Evolutionary conservation across 2,329 filamentous ascomycete genomes (phyloP).

Genomic region (Scytalidium sp.): DNA sequence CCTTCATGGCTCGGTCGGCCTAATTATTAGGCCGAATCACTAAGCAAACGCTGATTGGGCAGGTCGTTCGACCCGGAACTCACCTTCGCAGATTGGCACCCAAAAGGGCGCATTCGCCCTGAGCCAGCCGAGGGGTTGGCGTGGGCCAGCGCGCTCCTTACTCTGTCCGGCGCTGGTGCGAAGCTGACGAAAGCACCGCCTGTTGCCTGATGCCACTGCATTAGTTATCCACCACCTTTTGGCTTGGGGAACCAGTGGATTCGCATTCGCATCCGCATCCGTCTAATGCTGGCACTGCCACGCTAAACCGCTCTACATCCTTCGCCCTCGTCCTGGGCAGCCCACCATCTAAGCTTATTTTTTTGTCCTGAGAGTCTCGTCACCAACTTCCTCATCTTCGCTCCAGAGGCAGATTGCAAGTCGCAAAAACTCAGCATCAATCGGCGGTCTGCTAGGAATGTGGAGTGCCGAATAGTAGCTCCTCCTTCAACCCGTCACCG

Average conservation of each 20-base stretch:
- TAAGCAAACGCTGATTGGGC: background rate
- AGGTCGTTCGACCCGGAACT: too few species aligned
- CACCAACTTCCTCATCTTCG: too few species aligned
- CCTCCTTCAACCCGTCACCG: background rate
- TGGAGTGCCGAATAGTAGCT: background rate
- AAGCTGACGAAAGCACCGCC: background rate
- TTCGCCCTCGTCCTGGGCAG: background rate
- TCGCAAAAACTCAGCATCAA: background rate
- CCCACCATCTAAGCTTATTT: background rate
- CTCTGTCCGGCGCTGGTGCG: too few species aligned
- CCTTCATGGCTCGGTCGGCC: too few species aligned
- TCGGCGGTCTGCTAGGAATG: too few species aligned
- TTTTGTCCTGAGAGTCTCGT: background rate
- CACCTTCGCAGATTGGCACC: too few species aligned
- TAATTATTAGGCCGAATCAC: slow-evolving; percentile 14
- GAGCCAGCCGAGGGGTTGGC: too few species aligned
- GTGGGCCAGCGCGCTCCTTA: too few species aligned
- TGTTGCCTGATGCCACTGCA: background rate
- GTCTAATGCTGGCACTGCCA: background rate
- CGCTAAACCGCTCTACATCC: background rate
- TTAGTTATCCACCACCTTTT: background rate
- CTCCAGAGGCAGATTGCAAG: too few species aligned
- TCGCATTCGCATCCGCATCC: background rate
- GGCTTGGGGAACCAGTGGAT: background rate
- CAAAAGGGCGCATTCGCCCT: too few species aligned